Base-by-base conservation (phyloP, 352 stramenopile species). In the Phytophthora pisi region DNA sequence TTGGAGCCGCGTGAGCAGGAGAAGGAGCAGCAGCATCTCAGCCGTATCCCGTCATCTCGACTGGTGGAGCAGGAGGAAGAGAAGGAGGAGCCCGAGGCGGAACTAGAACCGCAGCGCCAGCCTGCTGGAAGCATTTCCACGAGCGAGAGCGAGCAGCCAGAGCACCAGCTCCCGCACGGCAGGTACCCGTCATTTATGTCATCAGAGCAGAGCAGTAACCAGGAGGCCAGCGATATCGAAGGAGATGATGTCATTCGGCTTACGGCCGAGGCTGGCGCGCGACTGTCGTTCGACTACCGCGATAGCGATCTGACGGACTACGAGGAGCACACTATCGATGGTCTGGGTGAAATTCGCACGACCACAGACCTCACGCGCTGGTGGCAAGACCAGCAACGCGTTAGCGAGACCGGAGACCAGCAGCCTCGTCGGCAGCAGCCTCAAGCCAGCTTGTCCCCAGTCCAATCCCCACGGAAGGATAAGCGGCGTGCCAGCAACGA, bases 351-450 rank as follows among this genome's bases (percentile, higher is more conserved):
- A 7, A 80, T 83, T 26, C 72, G 77, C 34, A 77, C 63, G 13
- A 86, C 77, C 26, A 82, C 77, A 3, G 77, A 86, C 28, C 59
- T 86, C 50, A 78, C 72, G 4, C 72, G 77, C 18, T 79, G 77
- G 75, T 83, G 77, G 75, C 73, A 76, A 58, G 68, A 79, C 43
- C 74, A 81, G 50, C 61, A 77, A 16, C 46, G 26, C 16, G 31
- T 61, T 3, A 72, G 69, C 24, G 55, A 71, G 38, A 15, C 55
- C 40, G 38, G 38, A 15, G 69, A 55, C 28, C 13, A 72, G 15
- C 49, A 45, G 30, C 16, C 38, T 11, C 42, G 24, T 42, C 58
- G 51, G 7, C 38, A 40, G 18, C 51, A 69, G 18, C 56, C 42
- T 15, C 63, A 68, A 53, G 43, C 50, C n/a, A 61, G 34, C 45